Base-by-base conservation (phyloP, 305 asterid genomes). In the Plantago coronopus region DNA sequence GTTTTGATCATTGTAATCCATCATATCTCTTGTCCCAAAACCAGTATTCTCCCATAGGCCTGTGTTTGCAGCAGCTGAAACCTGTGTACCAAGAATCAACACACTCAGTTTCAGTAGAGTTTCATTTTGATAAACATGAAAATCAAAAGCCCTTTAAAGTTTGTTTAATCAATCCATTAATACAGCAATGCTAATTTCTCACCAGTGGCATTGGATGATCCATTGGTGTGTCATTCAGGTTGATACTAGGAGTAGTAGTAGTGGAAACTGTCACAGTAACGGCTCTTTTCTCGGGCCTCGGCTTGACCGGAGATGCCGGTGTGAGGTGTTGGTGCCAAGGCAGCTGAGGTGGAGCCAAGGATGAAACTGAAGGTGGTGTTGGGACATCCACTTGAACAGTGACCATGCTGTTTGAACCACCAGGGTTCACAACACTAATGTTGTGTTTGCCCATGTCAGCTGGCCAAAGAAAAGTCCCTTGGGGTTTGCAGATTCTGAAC, bases 381-480 rank as follows among this genome's bases (percentile, higher is more conserved):
- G 88, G 95, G 69, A 86, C 82, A 68, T 86, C 93, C 49, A 83
- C 87, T 62, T 87, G 97, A 73, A 85, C 83, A 61, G 66, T 55
- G 25, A 15, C 34, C 46, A 56, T 43, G 63, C 61, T 71, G 43
- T 17, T 40, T 64, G 73, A 57, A 27, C 58, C 66, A 17, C 58
- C 66, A 17, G 69, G 68, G 58, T 66, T 65, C 18, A 31, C 59
- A 62, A 17, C 57, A 65, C 17, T 58, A 67, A 25, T 65, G 73
- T 57, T 74, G 72, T 72, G 72, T 37, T 69, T 72, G 73, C 71
- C 85, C 96, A 83, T 84, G 84, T 80, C 82, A 34, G 40, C 40
- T 48, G 98, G 97, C 98, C 98, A 91, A 3, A 81, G 89, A 73
- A 91, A 91, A 48, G 91, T 86, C 60, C 97, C 98, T 74, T 88